Percentiles rank a stretch among this genome's conserved stretches.
phyloP scores from a whole-genome alignment of 1,284 basidiomycete species.

The Trichosporon asahii region DNA sequence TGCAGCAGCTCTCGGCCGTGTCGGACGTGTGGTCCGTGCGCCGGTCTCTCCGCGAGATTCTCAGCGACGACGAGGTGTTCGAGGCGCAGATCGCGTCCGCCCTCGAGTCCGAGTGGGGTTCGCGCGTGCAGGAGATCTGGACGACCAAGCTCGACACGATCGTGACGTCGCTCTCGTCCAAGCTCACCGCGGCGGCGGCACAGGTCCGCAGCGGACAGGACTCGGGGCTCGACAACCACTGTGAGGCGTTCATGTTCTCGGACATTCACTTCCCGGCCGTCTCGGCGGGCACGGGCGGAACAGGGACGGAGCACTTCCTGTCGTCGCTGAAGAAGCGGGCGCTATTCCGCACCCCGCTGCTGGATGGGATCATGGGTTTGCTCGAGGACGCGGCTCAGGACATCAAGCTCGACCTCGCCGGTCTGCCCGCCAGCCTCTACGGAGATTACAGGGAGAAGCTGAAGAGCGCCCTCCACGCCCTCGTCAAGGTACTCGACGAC shows the following conservation, averaged over 20 bases:
- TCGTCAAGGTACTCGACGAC: constrained; percentile 33
- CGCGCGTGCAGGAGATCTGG: constrained; percentile 47
- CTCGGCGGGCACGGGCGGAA: constrained; percentile 22
- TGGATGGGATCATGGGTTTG: constrained; percentile 37
- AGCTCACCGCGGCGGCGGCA: constrained; percentile 29
- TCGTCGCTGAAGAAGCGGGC: constrained; percentile 38
- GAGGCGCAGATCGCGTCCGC: constrained; percentile 29
- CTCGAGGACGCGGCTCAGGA: constrained; percentile 37
- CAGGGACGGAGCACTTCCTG: constrained; percentile 39
- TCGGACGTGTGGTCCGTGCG: constrained; percentile 47
- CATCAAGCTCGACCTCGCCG: constrained; percentile 39
- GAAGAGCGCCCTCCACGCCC: constrained; percentile 23
- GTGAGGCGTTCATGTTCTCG: constrained; percentile 43
- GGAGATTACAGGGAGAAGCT: constrained; percentile 32
- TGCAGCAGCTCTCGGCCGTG: constrained; percentile 36
- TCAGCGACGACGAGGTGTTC: constrained; percentile 32
- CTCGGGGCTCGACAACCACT: constrained; percentile 22
- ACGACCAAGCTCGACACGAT: constrained; percentile 35
- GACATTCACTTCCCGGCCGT: constrained; percentile 39
- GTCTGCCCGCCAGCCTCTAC: constrained; percentile 28
- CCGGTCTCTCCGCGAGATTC: constrained; percentile 21
- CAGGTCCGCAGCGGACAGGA: constrained; percentile 23
- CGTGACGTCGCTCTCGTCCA: constrained; percentile 25
- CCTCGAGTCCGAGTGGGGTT: constrained; percentile 43
- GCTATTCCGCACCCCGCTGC: constrained; percentile 39